Evolutionary conservation across 306 rosid species (phyloP).

Genomic region (Pterocarpus santalinus): DNA sequence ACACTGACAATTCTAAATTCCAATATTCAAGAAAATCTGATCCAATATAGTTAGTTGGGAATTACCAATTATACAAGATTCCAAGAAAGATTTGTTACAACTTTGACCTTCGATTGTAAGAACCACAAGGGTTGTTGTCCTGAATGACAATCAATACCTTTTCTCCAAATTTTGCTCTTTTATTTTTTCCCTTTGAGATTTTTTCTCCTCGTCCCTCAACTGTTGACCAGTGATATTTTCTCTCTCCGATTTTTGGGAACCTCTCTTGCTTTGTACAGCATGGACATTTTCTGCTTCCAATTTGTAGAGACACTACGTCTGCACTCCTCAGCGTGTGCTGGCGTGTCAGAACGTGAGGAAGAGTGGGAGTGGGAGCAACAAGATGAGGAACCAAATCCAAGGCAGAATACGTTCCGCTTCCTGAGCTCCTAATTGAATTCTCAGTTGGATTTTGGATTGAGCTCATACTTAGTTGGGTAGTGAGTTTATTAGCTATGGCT

Average conservation of each 20-base stretch:
- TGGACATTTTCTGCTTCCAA: neutral
- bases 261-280: too few relatives aligned
- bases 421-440: too few relatives aligned
- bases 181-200: too few relatives aligned
- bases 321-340: neutral
- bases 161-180: too few relatives aligned
- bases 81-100: neutral
- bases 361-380: neutral
- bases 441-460: too few relatives aligned
- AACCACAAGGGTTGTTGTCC: neutral
- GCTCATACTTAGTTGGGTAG: too few relatives aligned
- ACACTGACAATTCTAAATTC: neutral
- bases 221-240: too few relatives aligned
- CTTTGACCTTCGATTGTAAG: neutral
- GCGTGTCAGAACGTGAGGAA: neutral
- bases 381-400: neutral
- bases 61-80: neutral
- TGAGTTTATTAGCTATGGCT: too few relatives aligned
- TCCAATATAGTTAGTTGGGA: neutral
- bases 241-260: too few relatives aligned
- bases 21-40: neutral
- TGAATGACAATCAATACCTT: too few relatives aligned
- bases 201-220: too few relatives aligned
- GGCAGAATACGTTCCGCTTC: too few relatives aligned
- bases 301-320: neutral